Evolutionary conservation across 331 rosid species (phyloP), one percentile per base, ranked within the genome.

Genomic region (Telfairia occidentalis): DNA sequence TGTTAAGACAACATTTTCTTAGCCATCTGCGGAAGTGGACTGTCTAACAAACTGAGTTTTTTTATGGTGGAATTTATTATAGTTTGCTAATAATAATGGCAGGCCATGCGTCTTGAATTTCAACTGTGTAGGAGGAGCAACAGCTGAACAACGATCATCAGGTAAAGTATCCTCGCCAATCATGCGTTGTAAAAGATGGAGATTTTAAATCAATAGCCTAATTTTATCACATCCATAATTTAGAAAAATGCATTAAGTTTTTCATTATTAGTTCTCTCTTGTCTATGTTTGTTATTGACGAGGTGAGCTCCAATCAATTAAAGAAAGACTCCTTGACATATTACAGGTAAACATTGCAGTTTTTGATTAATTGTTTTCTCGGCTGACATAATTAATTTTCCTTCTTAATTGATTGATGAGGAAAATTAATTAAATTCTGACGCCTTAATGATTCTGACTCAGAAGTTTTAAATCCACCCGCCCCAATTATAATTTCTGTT

Each of bases 1-100:
- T 15, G 74, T 69, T 26, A 43, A 69, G 74, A 26, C 74, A 69
- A 7, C 43, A 70, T 70, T 70, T 48, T 70, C 58, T 70, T 12
- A 70, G 52, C 37, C 57, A 28, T 45, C 7, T 2, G 5, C 0
- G 18, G 75, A 42, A 67, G 42, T 45, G 4, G 38, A 45, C 40
- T 26, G 26, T 45, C 57, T 45, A 70, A 28, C 75, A 26, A 26
- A 40, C 6, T 53, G 24, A 43, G 15, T 15, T 2, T 26, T 26
- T 70, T 43, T 13, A 15, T 28, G 37, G 75, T 67, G 19, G 57
- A 70, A 49, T 24, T 69, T 37, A 34, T 29, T 9, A 9, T 64
- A 12, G 13, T n/a, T 5, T 65, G 42, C 74, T 26, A 45, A 45
- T 24, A 43, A 70, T 45, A 45, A 45, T 70, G 40, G 42, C 75